A percentile compares a stretch with the other conserved stretches of the same genome.
Conservation (phyloP, 805 yeast genomes). For the Barnettozyma vustinii region DNA sequence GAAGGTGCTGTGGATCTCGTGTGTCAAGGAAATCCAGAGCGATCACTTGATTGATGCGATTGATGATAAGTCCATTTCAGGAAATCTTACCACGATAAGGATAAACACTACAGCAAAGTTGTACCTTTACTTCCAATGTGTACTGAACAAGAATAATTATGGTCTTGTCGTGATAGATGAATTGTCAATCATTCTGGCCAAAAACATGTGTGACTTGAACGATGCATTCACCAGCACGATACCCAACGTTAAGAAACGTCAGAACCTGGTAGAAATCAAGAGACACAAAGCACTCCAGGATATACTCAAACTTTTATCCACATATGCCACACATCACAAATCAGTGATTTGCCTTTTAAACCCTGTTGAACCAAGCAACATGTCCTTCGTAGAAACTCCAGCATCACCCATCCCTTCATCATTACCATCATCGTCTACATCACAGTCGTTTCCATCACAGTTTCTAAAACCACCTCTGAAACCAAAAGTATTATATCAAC, state of each 20-base stretch:
- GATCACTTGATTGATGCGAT: not conserved
- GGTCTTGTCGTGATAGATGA: slow-evolving; percentile 22
- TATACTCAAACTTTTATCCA: slow-evolving; percentile 15
- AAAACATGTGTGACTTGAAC: slow-evolving; percentile 12
- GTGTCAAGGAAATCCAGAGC: slow-evolving; percentile 13
- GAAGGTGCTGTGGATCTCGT: slow-evolving; percentile 21
- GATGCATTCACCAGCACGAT: not conserved
- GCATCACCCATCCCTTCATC: not conserved
- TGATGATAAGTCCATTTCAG: slow-evolving; percentile 1
- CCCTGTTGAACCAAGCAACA: slow-evolving; percentile 12
- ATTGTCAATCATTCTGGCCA: slow-evolving; percentile 13
- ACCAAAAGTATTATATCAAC: slow-evolving; percentile 17
- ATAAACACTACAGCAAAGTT: slow-evolving; percentile 8
- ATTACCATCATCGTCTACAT: slow-evolving; percentile 2
- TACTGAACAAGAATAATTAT: slow-evolving; percentile 4
- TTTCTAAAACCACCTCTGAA: slow-evolving; percentile 1
- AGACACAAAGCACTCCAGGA: slow-evolving; percentile 10
- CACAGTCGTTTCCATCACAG: slow-evolving; percentile 1
- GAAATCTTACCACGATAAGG: slow-evolving; percentile 4
- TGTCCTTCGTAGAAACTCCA: slow-evolving; percentile 21
- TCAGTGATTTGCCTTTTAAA: slow-evolving; percentile 16
- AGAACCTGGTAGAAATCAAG: slow-evolving; percentile 4
- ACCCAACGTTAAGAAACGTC: slow-evolving; percentile 2
- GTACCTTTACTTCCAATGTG: slow-evolving; percentile 13
- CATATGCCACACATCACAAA: slow-evolving; percentile 14